Conservation (phyloP, 1,139 yeast species). For the Magnusiomyces fungicola region DNA sequence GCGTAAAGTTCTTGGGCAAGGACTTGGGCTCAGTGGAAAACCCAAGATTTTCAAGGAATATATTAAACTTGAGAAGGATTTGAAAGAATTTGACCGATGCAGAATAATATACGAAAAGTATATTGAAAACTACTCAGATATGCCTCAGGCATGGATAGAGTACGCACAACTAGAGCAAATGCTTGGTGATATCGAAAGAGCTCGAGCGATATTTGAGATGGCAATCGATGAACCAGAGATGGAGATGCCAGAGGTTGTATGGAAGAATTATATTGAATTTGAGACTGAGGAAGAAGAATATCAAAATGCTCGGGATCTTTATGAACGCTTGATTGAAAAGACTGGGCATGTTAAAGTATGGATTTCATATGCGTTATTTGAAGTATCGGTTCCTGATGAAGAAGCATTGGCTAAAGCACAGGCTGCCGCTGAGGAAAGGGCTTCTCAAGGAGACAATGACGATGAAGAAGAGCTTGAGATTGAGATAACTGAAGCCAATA, state of each 20-base stretch:
- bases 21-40: constrained; percentile 56
- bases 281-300: constrained; percentile 55
- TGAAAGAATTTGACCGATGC: constrained; percentile 51
- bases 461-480: constrained; percentile 41
- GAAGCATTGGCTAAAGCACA: constrained; percentile 13
- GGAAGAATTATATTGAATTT: constrained; percentile 49
- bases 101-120: constrained; percentile 64
- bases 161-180: constrained; percentile 64
- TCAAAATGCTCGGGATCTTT: constrained; percentile 48
- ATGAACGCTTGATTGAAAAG: constrained; percentile 37
- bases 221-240: constrained; percentile 37
- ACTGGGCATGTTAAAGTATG: constrained; percentile 43
- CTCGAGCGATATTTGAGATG: constrained; percentile 52
- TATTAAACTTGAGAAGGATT: constrained; percentile 45
- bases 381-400: constrained; percentile 50
- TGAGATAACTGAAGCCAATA: constrained; percentile 46
- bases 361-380: constrained; percentile 67
- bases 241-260: constrained; percentile 36
- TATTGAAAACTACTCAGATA: constrained; percentile 47
- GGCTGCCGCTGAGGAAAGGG: background rate
- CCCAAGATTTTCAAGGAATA: constrained; percentile 54
- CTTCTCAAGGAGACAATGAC: constrained; percentile 42
- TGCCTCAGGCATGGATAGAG: constrained; percentile 43
- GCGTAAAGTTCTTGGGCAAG: constrained; percentile 63
- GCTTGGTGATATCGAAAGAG: constrained; percentile 64